Evolutionary conservation across 768 basidiomycete species (phyloP).

Genomic region (Thelephora aurantiotincta): DNA sequence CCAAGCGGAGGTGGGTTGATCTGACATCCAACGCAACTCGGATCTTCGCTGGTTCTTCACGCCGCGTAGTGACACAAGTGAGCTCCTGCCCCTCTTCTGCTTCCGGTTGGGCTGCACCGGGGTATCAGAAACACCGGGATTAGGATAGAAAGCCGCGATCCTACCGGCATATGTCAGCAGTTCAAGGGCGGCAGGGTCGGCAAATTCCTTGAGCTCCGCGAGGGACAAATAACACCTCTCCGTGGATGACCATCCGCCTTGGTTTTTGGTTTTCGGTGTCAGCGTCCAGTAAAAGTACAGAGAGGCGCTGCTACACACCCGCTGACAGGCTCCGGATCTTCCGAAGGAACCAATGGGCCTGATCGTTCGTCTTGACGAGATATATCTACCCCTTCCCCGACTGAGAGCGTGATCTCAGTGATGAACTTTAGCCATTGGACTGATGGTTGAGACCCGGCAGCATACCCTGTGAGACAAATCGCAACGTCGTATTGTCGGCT

Average conservation of each 20-base stretch:
- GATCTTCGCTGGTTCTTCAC: constrained; percentile 47
- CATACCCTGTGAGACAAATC: constrained; percentile 71
- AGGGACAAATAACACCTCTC: constrained; percentile 53
- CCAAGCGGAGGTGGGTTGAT: constrained; percentile 59
- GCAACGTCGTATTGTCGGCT: constrained; percentile 53
- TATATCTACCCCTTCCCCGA: constrained; percentile 44
- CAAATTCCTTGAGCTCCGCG: constrained; percentile 39
- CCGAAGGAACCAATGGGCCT: constrained; percentile 61
- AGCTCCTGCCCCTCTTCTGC: constrained; percentile 40
- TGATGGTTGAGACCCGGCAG: constrained; percentile 62
- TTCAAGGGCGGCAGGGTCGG: constrained; percentile 31
- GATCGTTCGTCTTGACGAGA: constrained; percentile 59
- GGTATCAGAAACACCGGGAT: constrained; percentile 1
- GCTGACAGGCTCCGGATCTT: constrained; percentile 59
- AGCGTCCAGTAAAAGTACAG: not conserved
- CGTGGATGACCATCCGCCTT: constrained; percentile 6
- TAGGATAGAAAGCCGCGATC: constrained; percentile 9
- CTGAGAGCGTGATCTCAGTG: constrained; percentile 55
- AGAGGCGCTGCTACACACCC: constrained; percentile 18
- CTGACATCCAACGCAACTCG: constrained; percentile 61
- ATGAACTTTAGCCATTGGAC: constrained; percentile 72
- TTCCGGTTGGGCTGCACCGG: constrained; percentile 40
- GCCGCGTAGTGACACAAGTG: constrained; percentile 51
- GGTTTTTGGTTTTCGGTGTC: no score
- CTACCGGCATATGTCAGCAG: constrained; percentile 42